Evolutionary conservation across 1,284 basidiomycete species (phyloP).

Genomic region (Cryptococcus neoformans): DNA sequence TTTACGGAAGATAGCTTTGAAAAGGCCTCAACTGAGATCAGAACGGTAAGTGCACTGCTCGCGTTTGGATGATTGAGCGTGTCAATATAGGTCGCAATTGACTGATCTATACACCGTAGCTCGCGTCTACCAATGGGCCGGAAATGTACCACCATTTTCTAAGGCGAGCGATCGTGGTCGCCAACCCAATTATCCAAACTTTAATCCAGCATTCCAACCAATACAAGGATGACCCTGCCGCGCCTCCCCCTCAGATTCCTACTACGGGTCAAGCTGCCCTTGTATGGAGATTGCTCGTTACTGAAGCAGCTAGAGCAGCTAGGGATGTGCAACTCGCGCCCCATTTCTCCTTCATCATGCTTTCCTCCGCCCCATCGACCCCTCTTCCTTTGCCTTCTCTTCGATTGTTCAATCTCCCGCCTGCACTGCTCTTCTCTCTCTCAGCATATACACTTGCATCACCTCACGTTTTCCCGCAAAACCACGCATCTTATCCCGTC

Average conservation of each 20-base stretch:
- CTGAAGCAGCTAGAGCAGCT: constrained; percentile 44
- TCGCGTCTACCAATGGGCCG: constrained; percentile 89
- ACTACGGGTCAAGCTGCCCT: constrained; percentile 34
- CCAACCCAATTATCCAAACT: constrained; percentile 45
- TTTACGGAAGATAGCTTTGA: constrained; percentile 93
- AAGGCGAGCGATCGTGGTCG: constrained; percentile 79
- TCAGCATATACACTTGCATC: constrained; percentile 44
- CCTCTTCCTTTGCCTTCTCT: constrained; percentile 43
- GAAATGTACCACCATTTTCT: constrained; percentile 96
- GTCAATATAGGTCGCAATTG: neutral
- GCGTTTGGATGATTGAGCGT: neutral
- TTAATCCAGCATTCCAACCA: constrained; percentile 34
- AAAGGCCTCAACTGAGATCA: constrained; percentile 84
- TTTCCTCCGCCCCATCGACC: constrained; percentile 35
- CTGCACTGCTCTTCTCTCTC: constrained; percentile 41
- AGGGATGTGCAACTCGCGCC: constrained; percentile 47
- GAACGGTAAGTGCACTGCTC: constrained; percentile 62
- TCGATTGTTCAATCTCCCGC: constrained; percentile 41
- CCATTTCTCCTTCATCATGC: constrained; percentile 46
- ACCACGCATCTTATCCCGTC: constrained; percentile 35
- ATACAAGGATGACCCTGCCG: constrained; percentile 37
- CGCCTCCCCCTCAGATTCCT: constrained; percentile 34
- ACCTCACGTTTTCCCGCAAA: constrained; percentile 39
- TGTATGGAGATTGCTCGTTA: constrained; percentile 46
- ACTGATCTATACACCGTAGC: constrained; percentile 52